Evolutionary conservation across 164 flowering plant genomes (phyloP).

Genomic region (Protea cynaroides): DNA sequence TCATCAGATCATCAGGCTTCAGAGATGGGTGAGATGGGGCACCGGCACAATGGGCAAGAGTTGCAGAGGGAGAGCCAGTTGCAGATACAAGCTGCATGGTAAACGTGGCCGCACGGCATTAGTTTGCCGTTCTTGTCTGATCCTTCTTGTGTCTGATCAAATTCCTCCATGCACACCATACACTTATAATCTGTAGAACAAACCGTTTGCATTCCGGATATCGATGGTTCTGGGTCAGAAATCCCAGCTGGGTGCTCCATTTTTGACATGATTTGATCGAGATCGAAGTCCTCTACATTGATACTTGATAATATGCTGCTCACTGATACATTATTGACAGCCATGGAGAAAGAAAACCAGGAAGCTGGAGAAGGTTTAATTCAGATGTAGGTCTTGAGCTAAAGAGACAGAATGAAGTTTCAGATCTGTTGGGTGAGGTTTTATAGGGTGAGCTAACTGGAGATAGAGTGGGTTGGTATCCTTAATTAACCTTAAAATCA

Average conservation of each 20-base stretch:
- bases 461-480: too few species aligned
- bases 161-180: slow-evolving; percentile 36
- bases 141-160: background rate
- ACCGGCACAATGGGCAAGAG: slow-evolving; percentile 56
- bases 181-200: slow-evolving; percentile 11
- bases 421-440: background rate
- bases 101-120: slow-evolving; percentile 48
- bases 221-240: background rate
- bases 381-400: too few species aligned
- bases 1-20: too few species aligned
- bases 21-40: background rate
- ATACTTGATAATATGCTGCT: background rate
- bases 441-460: too few species aligned
- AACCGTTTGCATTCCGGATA: slow-evolving; percentile 18
- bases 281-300: slow-evolving; percentile 16
- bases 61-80: slow-evolving; percentile 30
- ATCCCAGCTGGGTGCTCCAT: background rate
- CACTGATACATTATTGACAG: background rate
- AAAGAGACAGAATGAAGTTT: background rate
- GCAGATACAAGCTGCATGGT: slow-evolving; percentile 35
- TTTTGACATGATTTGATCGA: slow-evolving; percentile 13
- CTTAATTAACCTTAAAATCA: too few species aligned
- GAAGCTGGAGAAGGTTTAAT: too few species aligned
- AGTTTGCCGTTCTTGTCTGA: slow-evolving; percentile 8
- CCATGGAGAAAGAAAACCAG: background rate